phyloP scores from a whole-genome alignment of 257 asterid species.

The Ilex asprella region DNA sequence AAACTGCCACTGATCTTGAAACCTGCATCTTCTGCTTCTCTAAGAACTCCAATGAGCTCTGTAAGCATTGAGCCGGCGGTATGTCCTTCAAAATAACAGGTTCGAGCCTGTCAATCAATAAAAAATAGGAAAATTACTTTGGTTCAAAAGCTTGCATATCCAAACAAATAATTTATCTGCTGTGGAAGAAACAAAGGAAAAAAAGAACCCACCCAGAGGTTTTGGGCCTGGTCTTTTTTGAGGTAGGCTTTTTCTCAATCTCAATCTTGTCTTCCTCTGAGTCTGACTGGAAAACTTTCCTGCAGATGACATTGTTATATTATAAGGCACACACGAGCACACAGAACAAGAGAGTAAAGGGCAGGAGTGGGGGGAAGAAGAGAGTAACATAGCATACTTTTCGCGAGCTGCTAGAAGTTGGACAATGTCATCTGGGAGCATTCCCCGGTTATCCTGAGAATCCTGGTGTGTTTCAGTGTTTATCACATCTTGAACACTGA shows the following conservation, averaged over 20 bases:
- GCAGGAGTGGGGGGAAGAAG: background rate
- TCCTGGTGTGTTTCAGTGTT: constrained; percentile 34
- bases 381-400: constrained; percentile 41
- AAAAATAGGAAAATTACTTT: background rate
- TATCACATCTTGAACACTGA: constrained; percentile 27
- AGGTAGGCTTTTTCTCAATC: constrained; percentile 44
- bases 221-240: constrained; percentile 50
- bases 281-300: constrained; percentile 75
- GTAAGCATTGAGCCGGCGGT: constrained; percentile 59
- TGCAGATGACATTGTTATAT: constrained; percentile 18
- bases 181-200: background rate
- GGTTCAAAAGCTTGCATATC: background rate
- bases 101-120: constrained; percentile 38
- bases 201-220: constrained; percentile 46
- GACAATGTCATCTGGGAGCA: constrained; percentile 85
- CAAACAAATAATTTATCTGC: background rate
- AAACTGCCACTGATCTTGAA: constrained; percentile 79
- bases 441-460: constrained; percentile 34
- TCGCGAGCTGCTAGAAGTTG: constrained; percentile 63
- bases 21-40: constrained; percentile 74
- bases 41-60: constrained; percentile 67
- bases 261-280: constrained; percentile 70
- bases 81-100: constrained; percentile 62
- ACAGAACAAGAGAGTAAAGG: background rate
- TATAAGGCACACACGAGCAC: constrained; percentile 5